Evolutionary conservation across 1,284 basidiomycete genomes (phyloP).

Genomic region (Tilletia caries): DNA sequence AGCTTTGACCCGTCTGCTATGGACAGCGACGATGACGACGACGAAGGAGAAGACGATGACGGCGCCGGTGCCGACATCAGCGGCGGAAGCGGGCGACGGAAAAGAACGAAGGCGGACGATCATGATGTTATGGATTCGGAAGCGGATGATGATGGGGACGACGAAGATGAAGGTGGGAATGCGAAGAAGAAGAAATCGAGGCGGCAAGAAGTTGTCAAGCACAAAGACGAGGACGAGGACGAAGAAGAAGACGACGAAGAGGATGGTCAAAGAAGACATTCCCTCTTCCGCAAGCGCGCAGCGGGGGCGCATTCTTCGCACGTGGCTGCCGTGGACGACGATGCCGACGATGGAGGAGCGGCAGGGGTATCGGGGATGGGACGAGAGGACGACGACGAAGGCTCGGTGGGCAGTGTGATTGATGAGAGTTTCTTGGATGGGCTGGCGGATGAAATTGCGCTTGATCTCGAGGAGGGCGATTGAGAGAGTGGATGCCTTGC

Average conservation of each 20-base stretch:
- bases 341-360: too few relatives aligned
- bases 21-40: conserved; percentile 13
- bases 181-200: conserved; percentile 11
- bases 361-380: too few relatives aligned
- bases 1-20: conserved; percentile 15
- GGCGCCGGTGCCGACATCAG: not conserved
- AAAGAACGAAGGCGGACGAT: not conserved
- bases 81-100: not conserved
- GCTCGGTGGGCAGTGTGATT: conserved; percentile 2
- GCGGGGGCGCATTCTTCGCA: not conserved
- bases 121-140: not conserved
- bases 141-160: conserved; percentile 29
- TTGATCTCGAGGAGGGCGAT: conserved; percentile 34
- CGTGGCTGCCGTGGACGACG: too few relatives aligned
- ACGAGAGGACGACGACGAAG: not conserved
- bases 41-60: conserved; percentile 15
- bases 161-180: conserved; percentile 21
- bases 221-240: conserved; percentile 29
- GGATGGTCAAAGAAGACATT: not conserved
- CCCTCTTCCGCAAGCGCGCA: not conserved
- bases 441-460: conserved; percentile 42
- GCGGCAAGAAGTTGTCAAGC: conserved; percentile 16
- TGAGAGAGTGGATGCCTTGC: too few relatives aligned
- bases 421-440: conserved; percentile 43
- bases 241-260: conserved; percentile 35